Base-by-base conservation (phyloP, 257 asterid genomes). In the Perilla frutescens region DNA sequence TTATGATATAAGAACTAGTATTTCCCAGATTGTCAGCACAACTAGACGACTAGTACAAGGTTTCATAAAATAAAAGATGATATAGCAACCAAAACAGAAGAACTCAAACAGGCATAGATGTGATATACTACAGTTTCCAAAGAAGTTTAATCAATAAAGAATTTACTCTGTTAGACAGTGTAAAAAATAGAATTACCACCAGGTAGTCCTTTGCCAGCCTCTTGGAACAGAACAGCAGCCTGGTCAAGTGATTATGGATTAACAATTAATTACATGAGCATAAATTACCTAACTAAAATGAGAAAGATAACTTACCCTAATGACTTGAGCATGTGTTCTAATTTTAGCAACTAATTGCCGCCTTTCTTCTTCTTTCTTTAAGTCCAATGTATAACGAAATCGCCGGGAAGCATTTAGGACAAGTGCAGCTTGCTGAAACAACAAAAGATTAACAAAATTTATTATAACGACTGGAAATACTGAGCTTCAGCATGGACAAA, bases 161-260 rank as follows among this genome's bases (percentile, higher is more conserved):
- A 47, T 26, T 64, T 58, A 61, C 32, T 36, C 20, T 32, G 64
- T 36, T 45, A 3, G 69, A 12, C 1, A 39, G 32, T 47, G 12
- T 14, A 12, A 31, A 72, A 81, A 20, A 72, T 67, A 29, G 3
- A 68, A 66, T 60, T 87, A 91, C 98, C 97, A 91, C 98, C 97
- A 39, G 64, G 70, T 15, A 65, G 77, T 56, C 74, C 84, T 83
- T 76, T 82, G 62, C 85, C 94, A 66, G 91, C 89, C 40, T 72
- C 89, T 90, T 88, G 88, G 80, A 92, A 92, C 51, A 86, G 86
- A 75, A 86, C 85, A 37, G 98, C 98, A n/a, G 98, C 98, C 98
- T 92, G 88, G 67, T 20, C 70, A 77, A 66, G 76, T 13, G 64
- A 73, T 60, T 41, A 79, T 48, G 44, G 7, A 63, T 81, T 69